phyloP scores from a whole-genome alignment of 148 eudicot species.

The Rhododendron vialii region DNA sequence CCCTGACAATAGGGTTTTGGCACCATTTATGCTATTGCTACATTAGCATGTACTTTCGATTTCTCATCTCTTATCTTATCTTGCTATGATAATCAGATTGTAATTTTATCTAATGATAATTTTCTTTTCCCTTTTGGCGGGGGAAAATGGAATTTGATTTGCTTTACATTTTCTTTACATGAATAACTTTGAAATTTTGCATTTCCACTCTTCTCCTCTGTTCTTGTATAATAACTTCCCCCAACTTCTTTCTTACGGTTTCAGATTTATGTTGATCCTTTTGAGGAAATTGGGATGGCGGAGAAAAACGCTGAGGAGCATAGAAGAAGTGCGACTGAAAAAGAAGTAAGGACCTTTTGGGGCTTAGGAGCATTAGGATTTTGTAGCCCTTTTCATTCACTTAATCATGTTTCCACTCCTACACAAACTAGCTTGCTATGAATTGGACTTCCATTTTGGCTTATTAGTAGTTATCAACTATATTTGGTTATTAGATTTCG shows the following conservation, averaged over 20 bases:
- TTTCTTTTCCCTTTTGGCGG: background rate
- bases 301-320: constrained; percentile 73
- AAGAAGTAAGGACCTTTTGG: constrained; percentile 58
- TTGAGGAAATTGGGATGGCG: constrained; percentile 71
- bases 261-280: constrained; percentile 83
- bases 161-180: background rate
- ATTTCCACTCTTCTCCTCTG: background rate
- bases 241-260: background rate
- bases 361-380: background rate
- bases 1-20: background rate
- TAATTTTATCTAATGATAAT: background rate
- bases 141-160: background rate
- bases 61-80: background rate
- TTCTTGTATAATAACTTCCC: background rate
- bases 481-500: background rate
- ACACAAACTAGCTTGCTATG: background rate
- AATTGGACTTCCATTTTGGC: background rate
- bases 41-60: background rate
- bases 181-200: background rate
- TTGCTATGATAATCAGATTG: background rate
- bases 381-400: background rate
- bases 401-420: background rate
- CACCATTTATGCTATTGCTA: background rate
- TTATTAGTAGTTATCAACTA: background rate
- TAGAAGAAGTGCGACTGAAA: constrained; percentile 89